Evolutionary conservation across 345 rosid genomes (phyloP), one percentile per base, ranked within the genome.

Genomic region (Cochlearia excelsa): DNA sequence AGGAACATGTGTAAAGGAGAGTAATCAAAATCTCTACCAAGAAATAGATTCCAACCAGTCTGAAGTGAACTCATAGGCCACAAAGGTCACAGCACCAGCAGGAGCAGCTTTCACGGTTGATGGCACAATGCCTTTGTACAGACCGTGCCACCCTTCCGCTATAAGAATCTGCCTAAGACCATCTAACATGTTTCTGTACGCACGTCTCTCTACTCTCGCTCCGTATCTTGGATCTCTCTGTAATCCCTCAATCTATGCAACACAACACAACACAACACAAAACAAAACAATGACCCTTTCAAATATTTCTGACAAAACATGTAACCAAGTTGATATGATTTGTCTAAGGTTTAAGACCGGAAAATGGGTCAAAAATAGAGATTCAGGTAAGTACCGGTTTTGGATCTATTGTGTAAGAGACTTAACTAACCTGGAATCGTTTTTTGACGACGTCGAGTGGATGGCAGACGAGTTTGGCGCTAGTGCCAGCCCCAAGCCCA

Each of bases 91-190:
- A 38, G 99, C 99, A 55, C 96, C 88, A 37, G 97, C 99, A 26
- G 99, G 97, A 50, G 99, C 99, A 62, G 99, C 99, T 81, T 93
- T 93, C 63, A 89, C 67, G 6, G 92, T 87, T 50, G 99, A 93
- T 9, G 97, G 99, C 29, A 89, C 64, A 37, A 93, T 82, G 55
- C 99, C 99, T 71, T 93, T 93, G 61, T 93, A 93, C 56, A 93
- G 87, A 66, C 97, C 99, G 2, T 84, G 84, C 88, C 83, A 87
- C 42, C 99, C 97, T 74, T 93, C 99, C 0, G 54, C 26, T 44
- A 55, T 68, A 45, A 78, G 23, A 57, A 93, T 93, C 67, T 76
- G 86, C 8, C 58, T 57, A 1, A 87, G 73, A 30, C 86, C 99
- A 51, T 93, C 96, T 29, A 75, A 71, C 96, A 93, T 85, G 51